Base-by-base conservation (phyloP, 805 yeast species). In the Wickerhamomyces chaumierensis region DNA sequence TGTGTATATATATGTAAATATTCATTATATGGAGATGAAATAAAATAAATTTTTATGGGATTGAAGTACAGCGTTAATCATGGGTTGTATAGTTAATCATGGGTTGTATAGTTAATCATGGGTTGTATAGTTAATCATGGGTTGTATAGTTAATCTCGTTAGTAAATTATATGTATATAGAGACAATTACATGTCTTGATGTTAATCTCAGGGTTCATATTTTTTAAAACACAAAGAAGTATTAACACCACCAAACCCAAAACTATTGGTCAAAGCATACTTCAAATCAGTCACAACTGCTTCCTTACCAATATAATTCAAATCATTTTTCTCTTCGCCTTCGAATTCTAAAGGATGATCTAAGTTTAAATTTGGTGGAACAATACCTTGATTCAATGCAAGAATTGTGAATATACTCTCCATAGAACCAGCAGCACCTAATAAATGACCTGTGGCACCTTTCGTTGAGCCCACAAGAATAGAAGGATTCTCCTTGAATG, bases 211-310 rank as follows among this genome's bases (percentile, higher is more conserved):
- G 31, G 36, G 38, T 4, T 12, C 19, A 35, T 44, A 59, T 42
- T 60, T 65, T 25, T 64, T 62, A 45, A 79, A 72, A 34, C 78
- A 67, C 2, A 92, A 52, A 2, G 94, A 71, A 6, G 94, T 80
- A 57, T 92, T 92, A 5, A 94, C 85, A 8, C 99, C 99, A 7
- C 99, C 99, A 62, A 92, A 92, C 1, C 98, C 99, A 61, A 94
- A 90, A 49, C 96, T 85, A 53, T 92, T 92, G 36, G 86, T 75
- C 48, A 92, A 44, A 0, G 90, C 96, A 45, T 72, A 68, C 3
- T 69, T 51, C 4, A 82, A 54, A 2, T 56, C 49, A 18, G 56
- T 63, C 34, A 62, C 51, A n/a, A 58, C 50, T 9, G 81, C 65
- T 12, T 51, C 45, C 1, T 73, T 69, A 6, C 81, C 78, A 3